Percentiles rank a stretch among this genome's conserved stretches.
phyloP scores from a whole-genome alignment of 2,329 filamentous ascomycete genomes.

The Arachnomyces sp. region DNA sequence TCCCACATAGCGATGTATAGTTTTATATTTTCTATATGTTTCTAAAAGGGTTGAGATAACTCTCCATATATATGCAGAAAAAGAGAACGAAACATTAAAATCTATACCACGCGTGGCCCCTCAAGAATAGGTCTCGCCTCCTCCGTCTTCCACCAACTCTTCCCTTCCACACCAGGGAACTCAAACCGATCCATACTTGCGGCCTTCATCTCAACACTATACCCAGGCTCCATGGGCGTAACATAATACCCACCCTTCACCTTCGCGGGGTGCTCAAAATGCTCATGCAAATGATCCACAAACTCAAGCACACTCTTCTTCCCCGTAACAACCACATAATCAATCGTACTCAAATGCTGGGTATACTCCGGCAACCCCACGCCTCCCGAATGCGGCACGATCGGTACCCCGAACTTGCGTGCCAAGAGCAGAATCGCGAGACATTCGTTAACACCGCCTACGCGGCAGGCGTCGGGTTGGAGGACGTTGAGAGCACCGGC shows the following conservation, averaged over 20 bases:
- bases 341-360: slow-evolving; percentile 83
- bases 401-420: slow-evolving; percentile 58
- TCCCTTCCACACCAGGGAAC: slow-evolving; percentile 67
- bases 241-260: slow-evolving; percentile 83
- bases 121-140: slow-evolving; percentile 70
- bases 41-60: too few species aligned
- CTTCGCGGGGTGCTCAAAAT: slow-evolving; percentile 72
- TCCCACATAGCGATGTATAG: too few species aligned
- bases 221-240: slow-evolving; percentile 73
- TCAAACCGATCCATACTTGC: slow-evolving; percentile 73
- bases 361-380: slow-evolving; percentile 91
- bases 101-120: slow-evolving; percentile 24
- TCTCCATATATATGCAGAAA: too few species aligned
- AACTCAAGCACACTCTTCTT: slow-evolving; percentile 80
- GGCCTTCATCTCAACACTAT: slow-evolving; percentile 88
- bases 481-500: slow-evolving; percentile 75
- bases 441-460: slow-evolving; percentile 87
- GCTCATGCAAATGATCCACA: slow-evolving; percentile 88
- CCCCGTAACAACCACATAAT: slow-evolving; percentile 79
- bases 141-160: slow-evolving; percentile 78
- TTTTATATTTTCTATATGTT: too few species aligned
- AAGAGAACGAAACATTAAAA: too few species aligned
- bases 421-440: slow-evolving; percentile 84
- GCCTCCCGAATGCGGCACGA: slow-evolving; percentile 82
- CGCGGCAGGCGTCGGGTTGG: slow-evolving; percentile 81